Evolutionary conservation across 2,329 filamentous ascomycete species (phyloP), one percentile per base, ranked within the genome.

Genomic region (Sordariomycetes sp.): DNA sequence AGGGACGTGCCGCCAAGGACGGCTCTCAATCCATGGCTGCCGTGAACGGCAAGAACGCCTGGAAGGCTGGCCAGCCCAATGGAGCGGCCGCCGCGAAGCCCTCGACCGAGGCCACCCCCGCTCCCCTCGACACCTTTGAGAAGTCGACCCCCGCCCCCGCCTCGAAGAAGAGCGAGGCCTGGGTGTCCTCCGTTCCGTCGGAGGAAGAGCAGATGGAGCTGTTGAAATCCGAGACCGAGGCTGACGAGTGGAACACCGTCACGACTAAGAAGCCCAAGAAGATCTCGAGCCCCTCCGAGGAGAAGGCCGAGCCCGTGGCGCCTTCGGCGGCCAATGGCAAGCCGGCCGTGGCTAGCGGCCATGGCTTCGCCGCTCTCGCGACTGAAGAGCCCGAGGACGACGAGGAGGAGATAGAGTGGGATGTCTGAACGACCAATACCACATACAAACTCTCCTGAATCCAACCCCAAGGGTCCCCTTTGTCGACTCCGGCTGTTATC

Each of bases 1-100:
- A 95, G 71, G 91, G 91, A 61, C 84, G 89, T 64, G 79, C 89
- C 52, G 88, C 90, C 58, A 90, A 90, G 78, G 92, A 94, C 65
- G 91, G 92, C 51, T 84, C 81, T 18, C 70, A 76, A 59, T 86
- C 81, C 68, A 74, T 76, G 68, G 76, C 79, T 48, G 70, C 68
- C 55, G 75, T 77, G 58, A 69, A 65, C 50, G 67, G 64, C 61
- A 71, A 74, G 58, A 76, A 75, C 35, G 71, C 71, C 52, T 79
- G 76, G 75, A 72, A 70, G 58, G 69, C 72, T 62, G 69, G 69
- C 59, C 63, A 70, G 35, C 65, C 67, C 58, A 68, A 68, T 46
- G 65, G 70, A 61, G 67, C 66, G 56, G 61, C 67, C 57, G 65
- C 69, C 60, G 71, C 72, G 40, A 59, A 64, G 55, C 58, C 64